Base-by-base conservation (phyloP, 164 flowering plant species). In the Piper longum region DNA sequence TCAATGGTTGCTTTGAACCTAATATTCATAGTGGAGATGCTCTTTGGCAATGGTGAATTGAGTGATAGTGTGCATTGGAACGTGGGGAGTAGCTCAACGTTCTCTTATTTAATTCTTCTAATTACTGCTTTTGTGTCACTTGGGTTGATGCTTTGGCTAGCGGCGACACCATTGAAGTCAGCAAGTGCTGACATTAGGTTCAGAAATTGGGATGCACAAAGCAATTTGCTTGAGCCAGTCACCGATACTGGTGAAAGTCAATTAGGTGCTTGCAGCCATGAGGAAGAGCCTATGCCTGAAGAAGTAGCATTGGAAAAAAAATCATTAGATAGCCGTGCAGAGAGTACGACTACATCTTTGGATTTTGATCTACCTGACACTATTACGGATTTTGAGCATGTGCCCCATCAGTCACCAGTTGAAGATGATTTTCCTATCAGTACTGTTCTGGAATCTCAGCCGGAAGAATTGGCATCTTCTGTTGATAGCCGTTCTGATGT, bases 1-100 rank as follows among this genome's bases (percentile, higher is more conserved):
- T 91, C 93, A 60, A 81, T 91, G 80, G 76, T 95, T 45, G 89
- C 81, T 58, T 58, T 85, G 65, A 85, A 87, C 48, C 62, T 91
- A 57, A 70, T 84, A 51, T 91, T 95, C 75, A 70, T 85, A 39
- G 78, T 78, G 7, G 99, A 95, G 75, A 70, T 91, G 88, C 59
- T 85, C 11, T 91, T 89, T 76, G 99, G 99, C 12, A 74, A 77
- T 62, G 83, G 91, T 77, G 97, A 88, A 41, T 87, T 95, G 96
- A 89, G 81, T 5, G 77, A 69, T 57, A 79, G 72, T 72, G 78
- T 90, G 72, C 71, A 76, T 66, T 84, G 90, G 91, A 86, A 70
- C 62, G 70, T 79, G 60, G 89, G 91, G 56, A 75, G 71, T 68
- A 72, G 66, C 61, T 18, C 69, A 8, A 70, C 85, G 19, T 41